phyloP scores from a whole-genome alignment of 2,329 filamentous ascomycete genomes.

The Pseudocercospora ulei region DNA sequence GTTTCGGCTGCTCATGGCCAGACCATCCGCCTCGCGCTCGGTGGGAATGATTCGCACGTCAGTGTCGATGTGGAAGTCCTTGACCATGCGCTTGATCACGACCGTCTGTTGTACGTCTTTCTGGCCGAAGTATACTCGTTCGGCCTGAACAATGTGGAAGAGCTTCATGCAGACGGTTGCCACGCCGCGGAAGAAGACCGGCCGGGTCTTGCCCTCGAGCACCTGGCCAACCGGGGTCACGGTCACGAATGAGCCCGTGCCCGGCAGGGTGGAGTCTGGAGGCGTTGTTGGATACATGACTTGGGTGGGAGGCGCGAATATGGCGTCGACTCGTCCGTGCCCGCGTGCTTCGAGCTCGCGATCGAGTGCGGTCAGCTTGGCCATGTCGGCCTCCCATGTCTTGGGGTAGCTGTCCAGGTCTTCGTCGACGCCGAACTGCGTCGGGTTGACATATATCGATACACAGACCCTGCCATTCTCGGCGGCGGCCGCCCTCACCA shows the following conservation, averaged over 20 bases:
- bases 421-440: constrained; percentile 84
- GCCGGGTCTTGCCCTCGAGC: constrained; percentile 73
- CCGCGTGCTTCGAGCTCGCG: constrained; percentile 51
- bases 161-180: constrained; percentile 94
- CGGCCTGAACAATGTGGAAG: constrained; percentile 70
- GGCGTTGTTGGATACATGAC: constrained; percentile 83
- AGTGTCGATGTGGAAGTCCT: constrained; percentile 73
- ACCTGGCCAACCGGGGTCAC: constrained; percentile 75
- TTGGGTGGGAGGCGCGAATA: constrained; percentile 74
- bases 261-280: constrained; percentile 60
- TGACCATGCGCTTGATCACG: constrained; percentile 74
- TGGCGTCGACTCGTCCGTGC: constrained; percentile 60
- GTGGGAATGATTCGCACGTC: constrained; percentile 67
- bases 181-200: constrained; percentile 93
- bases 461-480: constrained; percentile 84
- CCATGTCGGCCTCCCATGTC: constrained; percentile 72
- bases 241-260: constrained; percentile 78
- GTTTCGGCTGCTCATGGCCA: constrained; percentile 87
- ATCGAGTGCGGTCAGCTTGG: constrained; percentile 58
- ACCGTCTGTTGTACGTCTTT: constrained; percentile 97
- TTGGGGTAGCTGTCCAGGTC: constrained; percentile 82
- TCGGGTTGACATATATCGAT: constrained; percentile 90
- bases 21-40: constrained; percentile 64
- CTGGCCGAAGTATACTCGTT: constrained; percentile 85
- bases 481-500: constrained; percentile 71